Evolutionary conservation across 2,329 filamentous ascomycete genomes (phyloP).

Genomic region (Trichoderma endophyticum): DNA sequence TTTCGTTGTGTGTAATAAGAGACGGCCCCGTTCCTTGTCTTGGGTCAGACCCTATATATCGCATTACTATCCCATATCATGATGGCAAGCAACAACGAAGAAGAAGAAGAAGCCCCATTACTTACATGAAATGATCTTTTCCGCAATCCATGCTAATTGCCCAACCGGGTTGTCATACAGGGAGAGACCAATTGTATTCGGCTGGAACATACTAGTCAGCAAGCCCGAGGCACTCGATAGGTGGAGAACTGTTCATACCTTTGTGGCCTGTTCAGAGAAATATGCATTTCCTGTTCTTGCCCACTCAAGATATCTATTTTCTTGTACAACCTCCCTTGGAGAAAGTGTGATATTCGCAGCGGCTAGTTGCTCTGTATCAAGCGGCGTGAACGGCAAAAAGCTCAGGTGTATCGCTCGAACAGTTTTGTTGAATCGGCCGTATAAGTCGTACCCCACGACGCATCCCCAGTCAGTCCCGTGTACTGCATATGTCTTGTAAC

Average conservation of each 20-base stretch:
- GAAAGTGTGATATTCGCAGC: neutral
- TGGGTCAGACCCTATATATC: neutral
- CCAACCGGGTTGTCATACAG: neutral
- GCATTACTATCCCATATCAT: neutral
- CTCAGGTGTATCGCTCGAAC: neutral
- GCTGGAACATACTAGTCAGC: neutral
- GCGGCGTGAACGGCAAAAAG: neutral
- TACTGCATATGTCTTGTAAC: neutral
- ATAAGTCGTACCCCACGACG: neutral
- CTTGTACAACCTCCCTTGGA: neutral
- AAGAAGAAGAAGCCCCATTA: neutral
- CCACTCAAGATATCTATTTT: neutral
- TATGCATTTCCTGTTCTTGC: neutral
- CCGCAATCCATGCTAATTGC: neutral
- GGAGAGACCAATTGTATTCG: neutral
- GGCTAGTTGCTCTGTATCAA: neutral
- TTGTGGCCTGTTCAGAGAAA: neutral
- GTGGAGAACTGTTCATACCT: neutral
- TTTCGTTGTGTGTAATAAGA: neutral
- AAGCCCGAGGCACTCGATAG: neutral
- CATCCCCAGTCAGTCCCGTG: neutral
- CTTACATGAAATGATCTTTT: neutral
- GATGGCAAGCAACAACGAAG: too few relatives aligned
- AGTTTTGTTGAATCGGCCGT: neutral
- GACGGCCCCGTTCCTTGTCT: neutral